Conservation (phyloP, 176 grass and related monocot species). For the Aechmea fasciata region DNA sequence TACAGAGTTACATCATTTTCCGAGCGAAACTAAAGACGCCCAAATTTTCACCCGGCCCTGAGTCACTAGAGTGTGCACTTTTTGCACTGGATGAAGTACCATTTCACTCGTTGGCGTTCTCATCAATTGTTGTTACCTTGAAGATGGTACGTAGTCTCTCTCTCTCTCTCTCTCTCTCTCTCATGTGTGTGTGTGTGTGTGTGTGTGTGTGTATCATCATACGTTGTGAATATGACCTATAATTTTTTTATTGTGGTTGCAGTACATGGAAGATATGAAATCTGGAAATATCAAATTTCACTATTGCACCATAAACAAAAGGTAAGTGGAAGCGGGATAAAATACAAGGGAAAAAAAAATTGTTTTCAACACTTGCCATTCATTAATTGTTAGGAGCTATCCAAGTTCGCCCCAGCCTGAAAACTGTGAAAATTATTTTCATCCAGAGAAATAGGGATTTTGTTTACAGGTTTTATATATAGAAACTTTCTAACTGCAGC, state of each 20-base stretch:
- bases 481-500: too few species aligned
- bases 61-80: conserved; percentile 81
- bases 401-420: too few species aligned
- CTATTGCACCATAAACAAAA: conserved; percentile 98
- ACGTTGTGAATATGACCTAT: neutral
- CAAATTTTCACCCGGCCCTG: conserved; percentile 70
- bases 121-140: conserved; percentile 89
- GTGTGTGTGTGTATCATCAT: neutral
- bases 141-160: conserved; percentile 45
- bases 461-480: too few species aligned
- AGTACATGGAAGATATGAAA: conserved; percentile 86
- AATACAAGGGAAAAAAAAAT: neutral
- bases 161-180: neutral
- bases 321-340: conserved; percentile 30
- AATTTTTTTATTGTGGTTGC: conserved; percentile 14
- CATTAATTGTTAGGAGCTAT: neutral
- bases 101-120: conserved; percentile 93
- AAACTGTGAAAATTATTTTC: too few species aligned
- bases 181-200: neutral
- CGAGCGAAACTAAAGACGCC: conserved; percentile 80
- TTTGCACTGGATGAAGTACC: conserved; percentile 91
- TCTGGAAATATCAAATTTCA: conserved; percentile 73
- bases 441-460: too few species aligned
- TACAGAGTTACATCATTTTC: conserved; percentile 99
- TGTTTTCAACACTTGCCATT: neutral